Conservation (phyloP, 2,329 filamentous ascomycete species). For the Coniochaeta sp. region DNA sequence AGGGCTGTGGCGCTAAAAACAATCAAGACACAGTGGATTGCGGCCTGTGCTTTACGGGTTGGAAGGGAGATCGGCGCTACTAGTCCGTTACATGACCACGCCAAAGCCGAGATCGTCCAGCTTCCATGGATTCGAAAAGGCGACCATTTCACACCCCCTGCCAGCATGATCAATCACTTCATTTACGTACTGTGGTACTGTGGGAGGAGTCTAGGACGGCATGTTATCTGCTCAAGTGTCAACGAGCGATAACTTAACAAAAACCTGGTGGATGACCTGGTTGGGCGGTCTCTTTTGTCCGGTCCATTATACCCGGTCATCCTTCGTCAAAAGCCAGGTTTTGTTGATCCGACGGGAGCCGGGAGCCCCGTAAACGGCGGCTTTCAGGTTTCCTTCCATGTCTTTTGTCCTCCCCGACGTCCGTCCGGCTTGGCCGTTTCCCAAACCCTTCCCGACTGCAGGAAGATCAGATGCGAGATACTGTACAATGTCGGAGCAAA, state of each 20-base stretch:
- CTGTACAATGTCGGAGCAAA: background rate
- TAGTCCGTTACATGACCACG: background rate
- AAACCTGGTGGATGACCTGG: too few relatives aligned
- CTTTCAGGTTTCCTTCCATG: too few relatives aligned
- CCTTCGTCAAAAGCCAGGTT: too few relatives aligned
- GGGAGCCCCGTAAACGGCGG: too few relatives aligned
- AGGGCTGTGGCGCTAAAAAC: background rate
- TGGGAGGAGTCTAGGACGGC: too few relatives aligned
- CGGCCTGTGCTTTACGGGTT: background rate
- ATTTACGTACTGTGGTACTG: too few relatives aligned
- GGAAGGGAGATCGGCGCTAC: background rate
- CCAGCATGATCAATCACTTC: too few relatives aligned
- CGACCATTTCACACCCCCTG: background rate
- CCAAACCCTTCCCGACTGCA: background rate
- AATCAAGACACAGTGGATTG: background rate
- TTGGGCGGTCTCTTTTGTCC: too few relatives aligned
- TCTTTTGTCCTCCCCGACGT: background rate
- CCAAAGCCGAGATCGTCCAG: background rate
- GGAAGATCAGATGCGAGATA: background rate
- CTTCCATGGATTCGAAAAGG: background rate
- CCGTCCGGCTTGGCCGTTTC: background rate
- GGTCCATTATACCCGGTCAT: too few relatives aligned
- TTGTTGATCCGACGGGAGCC: too few relatives aligned
- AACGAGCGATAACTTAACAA: too few relatives aligned
- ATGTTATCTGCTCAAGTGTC: too few relatives aligned